Evolutionary conservation across 2,329 filamentous ascomycete species (phyloP), one percentile per base, ranked within the genome.

Genomic region (Penicillium brasilianum): DNA sequence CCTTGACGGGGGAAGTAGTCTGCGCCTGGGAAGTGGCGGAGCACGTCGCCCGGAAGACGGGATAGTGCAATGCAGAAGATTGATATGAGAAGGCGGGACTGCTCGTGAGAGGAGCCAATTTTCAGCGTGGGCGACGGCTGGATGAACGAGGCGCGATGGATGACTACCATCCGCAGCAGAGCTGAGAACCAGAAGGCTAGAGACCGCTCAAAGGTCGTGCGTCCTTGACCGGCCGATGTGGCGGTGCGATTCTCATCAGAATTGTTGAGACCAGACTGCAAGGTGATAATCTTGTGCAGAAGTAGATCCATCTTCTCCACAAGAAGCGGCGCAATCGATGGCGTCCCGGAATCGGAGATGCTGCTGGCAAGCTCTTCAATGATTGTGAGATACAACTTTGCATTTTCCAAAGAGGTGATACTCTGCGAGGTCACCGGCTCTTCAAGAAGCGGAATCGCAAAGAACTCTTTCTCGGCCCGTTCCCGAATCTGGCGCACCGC

Each of bases 51-150:
- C 1, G 77, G 74, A 22, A 76, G 68, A 20, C 74, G 75, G 10
- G 76, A 77, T n/a, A 79, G 68, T 7, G 77, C 71, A 32, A 79
- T 75, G 62, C 74, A 79, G 62, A 77, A 75, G 9, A 79, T 78
- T 3, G 74, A 74, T 16, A 76, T 70, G 25, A 80, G 62, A 14
- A 79, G 66, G 30, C 76, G 72, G 22, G 73, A 70, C 60, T 79
- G 76, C 57, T 76, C 76, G 34, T 70, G 73, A 22, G 72, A 67
- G 60, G 66, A 56, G 46, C 67, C 67, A 64, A 66, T 39, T 56
- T 72, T 69, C 41, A 68, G 48, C 60, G 65, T 64, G 58, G 66
- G 58, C 56, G 67, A 57, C 46, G 67, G 58, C 51, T 67, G 58
- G 39, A 64, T 66, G 63, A 81, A 77, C 3, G 74, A 71, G 16